A percentile compares a stretch with the other conserved stretches of the same genome.
phyloP scores from a whole-genome alignment of 1,284 basidiomycete species.

The Cryptococcus sp. region DNA sequence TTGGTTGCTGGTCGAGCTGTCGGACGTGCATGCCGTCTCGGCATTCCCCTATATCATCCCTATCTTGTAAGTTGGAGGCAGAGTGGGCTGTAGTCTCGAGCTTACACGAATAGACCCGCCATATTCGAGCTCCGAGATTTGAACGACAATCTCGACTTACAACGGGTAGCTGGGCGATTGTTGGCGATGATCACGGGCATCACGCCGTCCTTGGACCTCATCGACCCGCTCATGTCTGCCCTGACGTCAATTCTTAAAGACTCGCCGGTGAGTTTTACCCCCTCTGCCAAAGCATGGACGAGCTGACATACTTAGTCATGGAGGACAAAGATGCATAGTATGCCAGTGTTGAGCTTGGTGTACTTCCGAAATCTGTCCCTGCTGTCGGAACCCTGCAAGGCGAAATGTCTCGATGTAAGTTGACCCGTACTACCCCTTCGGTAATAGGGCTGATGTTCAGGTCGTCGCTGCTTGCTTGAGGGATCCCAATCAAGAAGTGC shows the following conservation, averaged over 20 bases:
- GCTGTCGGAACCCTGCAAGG: conserved; percentile 61
- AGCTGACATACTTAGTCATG: conserved; percentile 40
- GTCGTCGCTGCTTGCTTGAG: conserved; percentile 69
- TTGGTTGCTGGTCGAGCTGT: conserved; percentile 66
- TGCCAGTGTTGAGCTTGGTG: conserved; percentile 47
- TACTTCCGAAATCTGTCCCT: conserved; percentile 63
- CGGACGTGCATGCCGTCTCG: conserved; percentile 67
- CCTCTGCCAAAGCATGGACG: not conserved
- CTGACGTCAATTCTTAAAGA: conserved; percentile 46
- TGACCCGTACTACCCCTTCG: no score
- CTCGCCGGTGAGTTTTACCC: conserved; percentile 33
- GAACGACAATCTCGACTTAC: conserved; percentile 47
- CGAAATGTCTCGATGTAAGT: conserved; percentile 65
- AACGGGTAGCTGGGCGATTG: conserved; percentile 43
- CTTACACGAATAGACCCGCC: conserved; percentile 30
- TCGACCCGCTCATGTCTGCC: conserved; percentile 45
- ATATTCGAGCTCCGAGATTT: conserved; percentile 48
- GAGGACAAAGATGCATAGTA: conserved; percentile 50
- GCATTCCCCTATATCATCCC: conserved; percentile 69
- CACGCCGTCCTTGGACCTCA: conserved; percentile 48
- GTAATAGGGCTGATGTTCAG: conserved; percentile 23
- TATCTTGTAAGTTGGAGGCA: conserved; percentile 57
- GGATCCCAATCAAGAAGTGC: conserved; percentile 89
- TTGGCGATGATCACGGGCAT: conserved; percentile 48
- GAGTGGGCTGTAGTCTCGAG: not conserved